phyloP scores from a whole-genome alignment of 257 asterid genomes.

The Ehretia macrophylla region DNA sequence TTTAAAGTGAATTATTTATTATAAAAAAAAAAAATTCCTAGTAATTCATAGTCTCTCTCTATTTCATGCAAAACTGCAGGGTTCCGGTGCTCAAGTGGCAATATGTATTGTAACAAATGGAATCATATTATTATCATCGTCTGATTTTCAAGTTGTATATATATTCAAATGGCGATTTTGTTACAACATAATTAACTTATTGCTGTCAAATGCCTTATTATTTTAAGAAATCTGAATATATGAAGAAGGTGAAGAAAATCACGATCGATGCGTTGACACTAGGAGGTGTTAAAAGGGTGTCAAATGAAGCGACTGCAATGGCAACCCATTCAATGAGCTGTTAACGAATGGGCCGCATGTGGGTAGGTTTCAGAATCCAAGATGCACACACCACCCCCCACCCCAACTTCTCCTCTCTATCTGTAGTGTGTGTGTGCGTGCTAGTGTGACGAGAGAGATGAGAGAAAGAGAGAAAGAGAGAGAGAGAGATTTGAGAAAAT shows the following conservation, averaged over 20 bases:
- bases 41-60: background rate
- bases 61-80: background rate
- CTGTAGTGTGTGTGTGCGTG: no score
- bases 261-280: background rate
- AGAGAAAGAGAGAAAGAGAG: no score
- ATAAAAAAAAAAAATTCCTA: no score
- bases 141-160: no score
- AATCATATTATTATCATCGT: no score
- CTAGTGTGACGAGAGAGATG: background rate
- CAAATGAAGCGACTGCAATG: background rate
- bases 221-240: background rate
- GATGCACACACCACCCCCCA: background rate
- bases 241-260: background rate
- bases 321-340: slow-evolving; percentile 6
- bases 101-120: no score
- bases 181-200: no score
- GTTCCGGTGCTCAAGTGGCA: background rate
- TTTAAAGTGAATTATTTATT: no score
- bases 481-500: no score
- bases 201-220: no score
- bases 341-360: background rate
- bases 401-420: background rate
- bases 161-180: no score
- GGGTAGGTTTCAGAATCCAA: background rate
- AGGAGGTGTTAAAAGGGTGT: background rate